These are phyloP conservation scores for Albophoma yamanashiensis DNA, from an alignment of 2,329 filamentous ascomycete species.

Conservation along the genomic window DNA sequence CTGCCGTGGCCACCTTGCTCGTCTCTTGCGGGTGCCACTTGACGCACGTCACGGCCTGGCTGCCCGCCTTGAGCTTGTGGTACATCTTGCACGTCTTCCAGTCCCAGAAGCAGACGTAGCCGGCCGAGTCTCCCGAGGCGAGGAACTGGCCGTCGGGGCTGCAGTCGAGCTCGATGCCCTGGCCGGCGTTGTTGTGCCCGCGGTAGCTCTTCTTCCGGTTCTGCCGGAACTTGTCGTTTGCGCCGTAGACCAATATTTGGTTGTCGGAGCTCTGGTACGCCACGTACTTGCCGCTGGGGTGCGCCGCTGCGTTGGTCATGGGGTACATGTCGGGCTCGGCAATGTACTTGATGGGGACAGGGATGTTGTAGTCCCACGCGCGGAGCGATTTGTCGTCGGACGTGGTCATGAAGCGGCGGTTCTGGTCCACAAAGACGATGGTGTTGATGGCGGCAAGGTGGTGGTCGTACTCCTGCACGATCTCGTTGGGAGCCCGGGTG, in stretches of 20 bases:
- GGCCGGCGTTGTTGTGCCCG: conserved; percentile 91
- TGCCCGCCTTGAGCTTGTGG: conserved; percentile 84
- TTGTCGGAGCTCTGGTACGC: conserved; percentile 92
- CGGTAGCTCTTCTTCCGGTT: conserved; percentile 96
- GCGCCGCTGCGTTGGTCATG: conserved; percentile 73
- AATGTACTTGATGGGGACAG: conserved; percentile 96
- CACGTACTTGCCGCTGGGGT: conserved; percentile 88
- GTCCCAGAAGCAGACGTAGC: conserved; percentile 94
- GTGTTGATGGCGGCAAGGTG: conserved; percentile 97
- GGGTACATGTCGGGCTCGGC: conserved; percentile 97
- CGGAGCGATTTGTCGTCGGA: conserved; percentile 94
- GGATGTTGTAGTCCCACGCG: conserved; percentile 97
- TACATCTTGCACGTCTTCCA: conserved; percentile 99
- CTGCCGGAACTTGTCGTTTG: conserved; percentile 90
- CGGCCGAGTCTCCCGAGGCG: conserved; percentile 74
- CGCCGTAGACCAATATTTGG: conserved; percentile 91
- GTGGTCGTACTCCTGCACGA: conserved; percentile 97
- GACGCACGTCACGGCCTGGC: conserved; percentile 71
- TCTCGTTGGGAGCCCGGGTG: conserved; percentile 61
- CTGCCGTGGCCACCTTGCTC: conserved; percentile 85
- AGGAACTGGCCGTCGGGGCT: conserved; percentile 90
- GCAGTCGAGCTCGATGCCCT: conserved; percentile 81
- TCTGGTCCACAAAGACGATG: conserved; percentile 89
- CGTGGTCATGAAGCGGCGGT: conserved; percentile 93
- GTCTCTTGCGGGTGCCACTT: conserved; percentile 98